Evolutionary conservation across 179 eudicot genomes (phyloP).

Genomic region (Amaranthus tricolor): DNA sequence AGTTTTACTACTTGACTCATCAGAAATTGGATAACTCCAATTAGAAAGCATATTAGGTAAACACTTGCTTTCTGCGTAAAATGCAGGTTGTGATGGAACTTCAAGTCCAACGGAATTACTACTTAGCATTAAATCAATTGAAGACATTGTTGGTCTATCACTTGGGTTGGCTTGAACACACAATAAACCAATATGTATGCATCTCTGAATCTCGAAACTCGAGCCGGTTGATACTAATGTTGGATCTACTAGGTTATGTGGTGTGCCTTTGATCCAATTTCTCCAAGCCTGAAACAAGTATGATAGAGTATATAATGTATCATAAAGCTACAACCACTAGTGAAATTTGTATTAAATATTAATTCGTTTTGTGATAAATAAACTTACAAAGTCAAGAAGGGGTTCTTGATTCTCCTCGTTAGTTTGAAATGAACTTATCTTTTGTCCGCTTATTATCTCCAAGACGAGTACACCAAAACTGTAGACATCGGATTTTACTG

Average conservation of each 20-base stretch:
- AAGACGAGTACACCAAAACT: conserved; percentile 50
- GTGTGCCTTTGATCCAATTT: conserved; percentile 33
- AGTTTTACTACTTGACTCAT: not conserved
- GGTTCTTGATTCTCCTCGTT: conserved; percentile 28
- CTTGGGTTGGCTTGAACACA: conserved; percentile 42
- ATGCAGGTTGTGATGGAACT: conserved; percentile 28
- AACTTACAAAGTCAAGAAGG: conserved; percentile 44
- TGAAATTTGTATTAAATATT: not conserved
- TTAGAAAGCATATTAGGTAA: not conserved
- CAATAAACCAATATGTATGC: conserved; percentile 36
- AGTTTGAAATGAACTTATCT: conserved; percentile 19
- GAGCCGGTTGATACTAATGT: conserved; percentile 3
- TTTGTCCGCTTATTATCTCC: conserved; percentile 46
- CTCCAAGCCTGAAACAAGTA: conserved; percentile 43
- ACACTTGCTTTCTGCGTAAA: not conserved
- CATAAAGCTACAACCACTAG: not conserved
- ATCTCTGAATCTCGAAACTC: conserved; percentile 30
- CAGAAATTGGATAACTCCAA: not conserved
- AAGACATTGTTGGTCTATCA: conserved; percentile 36
- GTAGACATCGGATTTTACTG: conserved; percentile 39
- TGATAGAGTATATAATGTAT: not conserved
- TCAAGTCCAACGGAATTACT: conserved; percentile 20
- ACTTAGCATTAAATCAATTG: conserved; percentile 28
- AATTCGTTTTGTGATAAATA: too few relatives aligned
- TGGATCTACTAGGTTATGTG: conserved; percentile 32